Evolutionary conservation across 345 rosid species (phyloP).

Genomic region (Eucalyptus leucophloia): DNA sequence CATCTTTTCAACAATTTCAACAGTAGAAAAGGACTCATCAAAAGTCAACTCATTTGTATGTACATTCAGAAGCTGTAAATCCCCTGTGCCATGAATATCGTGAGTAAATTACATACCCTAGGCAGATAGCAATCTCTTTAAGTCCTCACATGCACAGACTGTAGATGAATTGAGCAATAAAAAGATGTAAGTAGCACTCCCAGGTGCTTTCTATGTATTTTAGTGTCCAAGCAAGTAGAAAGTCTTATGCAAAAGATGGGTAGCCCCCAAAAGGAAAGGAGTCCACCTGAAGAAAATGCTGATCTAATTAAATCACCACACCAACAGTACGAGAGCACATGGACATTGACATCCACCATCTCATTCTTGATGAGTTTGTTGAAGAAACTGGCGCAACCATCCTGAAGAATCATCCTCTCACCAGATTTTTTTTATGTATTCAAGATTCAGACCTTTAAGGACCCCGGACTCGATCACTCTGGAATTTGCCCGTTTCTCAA

Average conservation of each 20-base stretch:
- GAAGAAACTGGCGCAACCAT: constrained; percentile 63
- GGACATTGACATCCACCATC: constrained; percentile 39
- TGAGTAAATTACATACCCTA: neutral
- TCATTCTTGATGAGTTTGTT: constrained; percentile 44
- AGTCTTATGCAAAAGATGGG: neutral
- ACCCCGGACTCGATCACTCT: constrained; percentile 76
- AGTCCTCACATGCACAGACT: neutral
- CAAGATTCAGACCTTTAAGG: constrained; percentile 69
- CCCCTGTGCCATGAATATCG: constrained; percentile 15
- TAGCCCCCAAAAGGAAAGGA: neutral
- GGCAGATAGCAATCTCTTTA: neutral
- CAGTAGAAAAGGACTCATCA: too few relatives aligned
- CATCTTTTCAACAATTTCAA: too few relatives aligned
- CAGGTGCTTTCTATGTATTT: neutral
- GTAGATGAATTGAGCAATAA: too few relatives aligned
- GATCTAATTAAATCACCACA: constrained; percentile 82
- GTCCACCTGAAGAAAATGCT: constrained; percentile 59
- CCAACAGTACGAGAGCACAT: constrained; percentile 90
- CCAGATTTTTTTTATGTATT: constrained; percentile 88
- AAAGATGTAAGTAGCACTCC: neutral
- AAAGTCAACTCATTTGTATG: constrained; percentile 67
- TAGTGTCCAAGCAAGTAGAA: neutral
- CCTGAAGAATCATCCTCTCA: constrained; percentile 69
- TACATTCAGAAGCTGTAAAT: constrained; percentile 35
- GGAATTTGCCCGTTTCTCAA: constrained; percentile 71